phyloP scores from a whole-genome alignment of 371 early-diverging fungal genomes.

The Catenaria anguillulae region DNA sequence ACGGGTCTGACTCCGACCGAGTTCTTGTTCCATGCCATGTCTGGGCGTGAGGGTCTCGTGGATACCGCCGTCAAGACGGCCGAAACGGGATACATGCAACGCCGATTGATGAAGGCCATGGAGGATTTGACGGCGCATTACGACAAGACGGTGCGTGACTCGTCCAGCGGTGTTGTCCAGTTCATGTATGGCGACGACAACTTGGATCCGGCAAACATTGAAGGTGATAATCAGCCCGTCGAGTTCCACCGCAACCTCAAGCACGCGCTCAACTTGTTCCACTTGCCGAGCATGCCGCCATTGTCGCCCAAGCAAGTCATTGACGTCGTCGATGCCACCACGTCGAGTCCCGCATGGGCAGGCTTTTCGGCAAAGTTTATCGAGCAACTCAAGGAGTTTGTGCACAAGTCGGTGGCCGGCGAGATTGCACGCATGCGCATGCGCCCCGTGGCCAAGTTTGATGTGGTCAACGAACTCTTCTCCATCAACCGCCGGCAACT shows the following conservation, averaged over 20 bases:
- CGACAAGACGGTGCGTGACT: conserved; percentile 96
- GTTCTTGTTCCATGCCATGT: conserved; percentile 99
- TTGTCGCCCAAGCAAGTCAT: conserved; percentile 56
- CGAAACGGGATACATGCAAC: conserved; percentile 94
- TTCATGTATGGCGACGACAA: conserved; percentile 98
- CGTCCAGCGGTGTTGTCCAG: conserved; percentile 81
- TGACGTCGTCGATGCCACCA: conserved; percentile 39
- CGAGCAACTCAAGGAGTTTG: neutral
- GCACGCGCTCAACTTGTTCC: conserved; percentile 73
- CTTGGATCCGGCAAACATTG: conserved; percentile 90
- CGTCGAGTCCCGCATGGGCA: conserved; percentile 9
- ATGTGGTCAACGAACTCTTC: conserved; percentile 52
- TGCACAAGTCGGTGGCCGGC: conserved; percentile 19
- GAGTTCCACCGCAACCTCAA: conserved; percentile 63
- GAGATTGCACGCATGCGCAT: neutral
- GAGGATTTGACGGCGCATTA: conserved; percentile 97
- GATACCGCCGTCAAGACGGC: conserved; percentile 8
- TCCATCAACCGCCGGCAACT: conserved; percentile 66
- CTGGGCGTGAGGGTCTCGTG: conserved; percentile 92
- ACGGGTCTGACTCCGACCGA: conserved; percentile 95
- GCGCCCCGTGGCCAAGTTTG: conserved; percentile 35
- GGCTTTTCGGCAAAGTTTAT: neutral
- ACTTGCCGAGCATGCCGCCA: conserved; percentile 70
- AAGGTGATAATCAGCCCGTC: conserved; percentile 54
- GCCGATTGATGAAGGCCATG: conserved; percentile 96